Percentiles rank a stretch among this genome's conserved stretches.
Evolutionary conservation across 176 grass and related monocot species (phyloP).

Genomic region (Cenchrus purpureus): DNA sequence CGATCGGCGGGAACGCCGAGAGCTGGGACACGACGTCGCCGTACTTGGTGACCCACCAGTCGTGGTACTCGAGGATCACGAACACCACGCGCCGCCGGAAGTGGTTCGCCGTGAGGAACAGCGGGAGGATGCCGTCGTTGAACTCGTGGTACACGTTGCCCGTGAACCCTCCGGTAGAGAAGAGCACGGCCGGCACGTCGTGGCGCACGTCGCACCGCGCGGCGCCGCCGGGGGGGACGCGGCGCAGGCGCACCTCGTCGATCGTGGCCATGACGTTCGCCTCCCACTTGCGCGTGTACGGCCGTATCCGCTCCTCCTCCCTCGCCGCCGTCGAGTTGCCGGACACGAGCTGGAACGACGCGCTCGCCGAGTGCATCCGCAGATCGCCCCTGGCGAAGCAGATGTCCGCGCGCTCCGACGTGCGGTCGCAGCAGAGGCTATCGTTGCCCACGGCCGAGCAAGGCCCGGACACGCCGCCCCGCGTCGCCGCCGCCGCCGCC

Average conservation of each 20-base stretch:
- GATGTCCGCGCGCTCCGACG: slow-evolving; percentile 69
- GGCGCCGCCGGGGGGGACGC: slow-evolving; percentile 31
- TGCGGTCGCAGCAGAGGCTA: slow-evolving; percentile 82
- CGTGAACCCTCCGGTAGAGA: slow-evolving; percentile 92
- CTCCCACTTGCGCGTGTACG: slow-evolving; percentile 96
- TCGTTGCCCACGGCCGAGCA: slow-evolving; percentile 54
- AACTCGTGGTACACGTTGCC: slow-evolving; percentile 97
- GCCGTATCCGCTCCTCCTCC: slow-evolving; percentile 73
- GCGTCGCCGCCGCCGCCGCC: slow-evolving; percentile 45
- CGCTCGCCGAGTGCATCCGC: slow-evolving; percentile 72
- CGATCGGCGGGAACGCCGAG: slow-evolving; percentile 68
- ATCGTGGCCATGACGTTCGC: slow-evolving; percentile 67
- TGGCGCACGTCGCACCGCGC: slow-evolving; percentile 69
- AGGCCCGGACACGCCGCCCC: neutral
- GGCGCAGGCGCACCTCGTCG: slow-evolving; percentile 64
- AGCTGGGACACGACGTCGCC: slow-evolving; percentile 65
- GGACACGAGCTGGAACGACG: slow-evolving; percentile 70
- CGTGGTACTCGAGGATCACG: slow-evolving; percentile 80
- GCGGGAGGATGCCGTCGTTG: slow-evolving; percentile 92
- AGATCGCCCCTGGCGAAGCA: slow-evolving; percentile 79
- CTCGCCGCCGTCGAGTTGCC: neutral
- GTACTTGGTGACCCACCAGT: slow-evolving; percentile 94
- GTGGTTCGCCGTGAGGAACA: slow-evolving; percentile 79
- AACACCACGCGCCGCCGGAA: slow-evolving; percentile 62
- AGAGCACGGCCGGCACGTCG: slow-evolving; percentile 75